Evolutionary conservation across 2,329 filamentous ascomycete species (phyloP).

Genomic region (Colletotrichum sp.): DNA sequence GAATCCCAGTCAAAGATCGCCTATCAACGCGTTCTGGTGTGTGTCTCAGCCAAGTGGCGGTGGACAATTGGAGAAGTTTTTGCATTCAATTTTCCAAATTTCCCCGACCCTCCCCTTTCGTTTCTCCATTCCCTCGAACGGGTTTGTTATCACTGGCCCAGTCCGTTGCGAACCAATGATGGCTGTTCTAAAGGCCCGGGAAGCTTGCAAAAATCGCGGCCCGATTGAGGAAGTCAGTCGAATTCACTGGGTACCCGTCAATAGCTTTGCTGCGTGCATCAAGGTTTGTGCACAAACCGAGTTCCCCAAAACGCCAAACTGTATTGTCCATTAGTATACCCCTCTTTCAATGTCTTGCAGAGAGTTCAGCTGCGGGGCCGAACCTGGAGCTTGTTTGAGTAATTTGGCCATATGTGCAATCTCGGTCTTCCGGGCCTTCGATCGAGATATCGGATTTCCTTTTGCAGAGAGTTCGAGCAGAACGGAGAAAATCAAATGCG

Average conservation of each 20-base stretch:
- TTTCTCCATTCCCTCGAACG: background rate
- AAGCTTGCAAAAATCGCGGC: background rate
- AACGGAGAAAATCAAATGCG: background rate
- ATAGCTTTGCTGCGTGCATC: background rate
- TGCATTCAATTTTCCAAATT: rapidly evolving
- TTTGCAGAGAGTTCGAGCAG: background rate
- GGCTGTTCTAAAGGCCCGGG: background rate
- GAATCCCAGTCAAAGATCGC: background rate
- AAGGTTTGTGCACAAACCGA: no score
- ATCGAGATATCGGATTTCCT: background rate
- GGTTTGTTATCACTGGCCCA: background rate
- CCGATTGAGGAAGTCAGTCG: background rate
- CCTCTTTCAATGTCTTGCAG: background rate
- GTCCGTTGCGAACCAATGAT: background rate
- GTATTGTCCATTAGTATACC: background rate
- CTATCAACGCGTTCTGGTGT: background rate
- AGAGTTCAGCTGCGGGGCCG: background rate
- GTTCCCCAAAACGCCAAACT: no score
- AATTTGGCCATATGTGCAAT: background rate
- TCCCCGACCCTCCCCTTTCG: background rate
- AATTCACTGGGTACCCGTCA: background rate
- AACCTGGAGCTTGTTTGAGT: background rate
- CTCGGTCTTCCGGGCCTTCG: background rate
- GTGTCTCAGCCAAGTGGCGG: background rate
- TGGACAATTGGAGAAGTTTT: background rate